A percentile compares a stretch with the other conserved stretches of the same genome.
These are phyloP conservation scores for Stemphylium lycopersici DNA, from an alignment of 2,329 filamentous ascomycete genomes.

Conservation along the genomic window DNA sequence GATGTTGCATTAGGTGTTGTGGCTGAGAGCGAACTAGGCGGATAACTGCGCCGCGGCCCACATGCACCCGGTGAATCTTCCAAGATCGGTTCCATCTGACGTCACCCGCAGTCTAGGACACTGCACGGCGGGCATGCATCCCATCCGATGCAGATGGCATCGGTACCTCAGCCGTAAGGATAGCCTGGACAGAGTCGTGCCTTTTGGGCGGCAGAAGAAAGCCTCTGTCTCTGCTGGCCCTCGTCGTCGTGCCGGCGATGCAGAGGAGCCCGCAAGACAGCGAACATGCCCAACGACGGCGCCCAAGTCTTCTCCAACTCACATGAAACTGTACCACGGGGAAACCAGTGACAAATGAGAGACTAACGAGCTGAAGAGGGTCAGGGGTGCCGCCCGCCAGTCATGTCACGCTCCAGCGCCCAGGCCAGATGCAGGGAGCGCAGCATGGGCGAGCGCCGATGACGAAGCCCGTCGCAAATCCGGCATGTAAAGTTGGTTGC, in stretches of 20 bases:
- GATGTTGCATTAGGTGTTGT: constrained; percentile 7
- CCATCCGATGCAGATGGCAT: constrained; percentile 22
- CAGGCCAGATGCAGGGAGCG: constrained; percentile 14
- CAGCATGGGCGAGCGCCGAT: constrained; percentile 28
- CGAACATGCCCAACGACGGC: constrained; percentile 21
- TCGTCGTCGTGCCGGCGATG: not conserved
- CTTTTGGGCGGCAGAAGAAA: constrained; percentile 8
- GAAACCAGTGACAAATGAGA: constrained; percentile 18
- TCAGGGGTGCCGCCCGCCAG: constrained; percentile 16
- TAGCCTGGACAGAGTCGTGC: constrained; percentile 16
- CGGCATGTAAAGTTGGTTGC: constrained; percentile 32
- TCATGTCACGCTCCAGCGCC: constrained; percentile 18
- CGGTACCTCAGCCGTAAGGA: constrained; percentile 22
- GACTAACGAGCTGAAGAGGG: constrained; percentile 2
- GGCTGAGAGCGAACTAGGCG: constrained; percentile 17
- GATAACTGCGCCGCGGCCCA: constrained; percentile 7
- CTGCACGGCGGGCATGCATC: constrained; percentile 15
- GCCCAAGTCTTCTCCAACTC: constrained; percentile 16
- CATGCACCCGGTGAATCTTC: constrained; percentile 3
- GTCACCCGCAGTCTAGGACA: constrained; percentile 20
- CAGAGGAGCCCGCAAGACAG: not conserved
- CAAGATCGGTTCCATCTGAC: constrained; percentile 20
- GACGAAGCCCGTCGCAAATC: constrained; percentile 31
- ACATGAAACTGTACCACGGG: constrained; percentile 3
- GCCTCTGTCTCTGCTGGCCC: not conserved